A percentile compares a stretch with the other conserved stretches of the same genome.
Evolutionary conservation across 495 filamentous ascomycete species (phyloP).

Genomic region (Neurospora sp.): DNA sequence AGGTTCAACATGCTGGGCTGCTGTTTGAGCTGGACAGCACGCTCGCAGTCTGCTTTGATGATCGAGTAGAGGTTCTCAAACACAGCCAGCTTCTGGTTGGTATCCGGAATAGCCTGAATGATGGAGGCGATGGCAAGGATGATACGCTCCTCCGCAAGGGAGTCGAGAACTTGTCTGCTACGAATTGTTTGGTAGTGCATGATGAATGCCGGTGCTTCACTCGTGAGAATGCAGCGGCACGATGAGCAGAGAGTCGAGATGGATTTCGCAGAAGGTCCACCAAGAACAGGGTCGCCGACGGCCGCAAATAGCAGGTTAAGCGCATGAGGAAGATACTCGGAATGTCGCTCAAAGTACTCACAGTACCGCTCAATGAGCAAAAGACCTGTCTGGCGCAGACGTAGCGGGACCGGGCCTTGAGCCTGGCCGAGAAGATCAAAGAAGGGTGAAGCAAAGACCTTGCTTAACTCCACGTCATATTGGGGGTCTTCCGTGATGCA

Average conservation of each 20-base stretch:
- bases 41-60: conserved; percentile 52
- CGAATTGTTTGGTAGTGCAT: conserved; percentile 61
- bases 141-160: conserved; percentile 66
- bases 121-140: conserved; percentile 77
- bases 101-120: conserved; percentile 62
- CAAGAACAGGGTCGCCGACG: conserved; percentile 54
- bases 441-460: conserved; percentile 58
- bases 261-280: conserved; percentile 64
- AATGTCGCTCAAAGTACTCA: conserved; percentile 69
- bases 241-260: conserved; percentile 73
- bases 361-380: conserved; percentile 69
- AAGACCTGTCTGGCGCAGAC: conserved; percentile 68
- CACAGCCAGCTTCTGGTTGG: conserved; percentile 50
- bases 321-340: conserved; percentile 59
- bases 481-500: conserved; percentile 55
- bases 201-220: conserved; percentile 68
- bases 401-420: conserved; percentile 46
- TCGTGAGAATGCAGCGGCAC: conserved; percentile 59
- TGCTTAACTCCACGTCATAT: conserved; percentile 56
- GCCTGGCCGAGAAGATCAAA: conserved; percentile 46
- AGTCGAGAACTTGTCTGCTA: conserved; percentile 49
- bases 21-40: conserved; percentile 24
- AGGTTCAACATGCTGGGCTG: conserved; percentile 24
- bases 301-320: conserved; percentile 77
- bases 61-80: conserved; percentile 56